Evolutionary conservation across 352 stramenopile genomes (phyloP).

Genomic region (Globisporangium spiculum): DNA sequence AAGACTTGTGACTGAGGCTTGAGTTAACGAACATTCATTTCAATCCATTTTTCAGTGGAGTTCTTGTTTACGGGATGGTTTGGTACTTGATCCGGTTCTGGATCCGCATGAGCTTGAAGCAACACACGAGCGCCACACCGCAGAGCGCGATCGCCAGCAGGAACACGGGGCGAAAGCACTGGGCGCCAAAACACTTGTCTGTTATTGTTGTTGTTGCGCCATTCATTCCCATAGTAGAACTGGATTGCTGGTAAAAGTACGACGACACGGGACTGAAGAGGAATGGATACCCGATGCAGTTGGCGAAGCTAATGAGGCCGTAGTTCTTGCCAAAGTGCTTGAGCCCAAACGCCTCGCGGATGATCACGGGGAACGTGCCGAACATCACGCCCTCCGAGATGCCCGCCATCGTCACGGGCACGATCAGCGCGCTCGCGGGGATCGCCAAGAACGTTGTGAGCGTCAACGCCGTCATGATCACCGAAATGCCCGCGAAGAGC

Average conservation of each 20-base stretch:
- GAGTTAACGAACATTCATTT: neutral
- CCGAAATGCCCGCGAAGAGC: constrained; percentile 47
- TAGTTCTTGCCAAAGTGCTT: constrained; percentile 86
- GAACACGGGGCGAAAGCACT: constrained; percentile 71
- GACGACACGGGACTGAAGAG: constrained; percentile 75
- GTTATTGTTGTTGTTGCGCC: neutral
- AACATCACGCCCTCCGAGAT: constrained; percentile 82
- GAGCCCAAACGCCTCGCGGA: constrained; percentile 75
- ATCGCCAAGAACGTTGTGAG: constrained; percentile 57
- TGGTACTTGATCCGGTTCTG: constrained; percentile 26
- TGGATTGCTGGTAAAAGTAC: constrained; percentile 58
- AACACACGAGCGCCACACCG: constrained; percentile 49
- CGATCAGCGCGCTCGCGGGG: constrained; percentile 33
- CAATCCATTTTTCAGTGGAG: neutral
- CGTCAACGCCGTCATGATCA: constrained; percentile 45
- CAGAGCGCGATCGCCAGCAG: constrained; percentile 53
- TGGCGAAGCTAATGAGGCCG: constrained; percentile 74
- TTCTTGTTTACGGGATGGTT: constrained; percentile 7
- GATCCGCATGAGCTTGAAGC: constrained; percentile 36
- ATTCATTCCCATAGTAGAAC: constrained; percentile 16
- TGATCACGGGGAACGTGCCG: constrained; percentile 73
- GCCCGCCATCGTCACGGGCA: constrained; percentile 61
- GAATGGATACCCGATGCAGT: constrained; percentile 79
- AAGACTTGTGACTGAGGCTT: neutral
- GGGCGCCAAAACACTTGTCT: constrained; percentile 55